phyloP scores from a whole-genome alignment of 148 eudicot species.

The Nyssa sinensis region DNA sequence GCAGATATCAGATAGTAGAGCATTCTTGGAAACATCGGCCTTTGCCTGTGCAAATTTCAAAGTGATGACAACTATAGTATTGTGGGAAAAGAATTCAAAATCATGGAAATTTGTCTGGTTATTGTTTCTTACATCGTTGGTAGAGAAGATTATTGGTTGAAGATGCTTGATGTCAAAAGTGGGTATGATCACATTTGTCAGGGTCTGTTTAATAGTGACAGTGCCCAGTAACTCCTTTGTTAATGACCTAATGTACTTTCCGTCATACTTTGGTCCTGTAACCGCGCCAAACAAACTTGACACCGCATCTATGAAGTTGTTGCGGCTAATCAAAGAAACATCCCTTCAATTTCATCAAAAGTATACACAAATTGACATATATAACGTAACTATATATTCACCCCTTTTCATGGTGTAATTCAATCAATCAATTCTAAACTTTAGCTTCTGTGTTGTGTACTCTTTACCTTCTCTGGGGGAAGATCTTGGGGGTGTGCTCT shows the following conservation, averaged over 20 bases:
- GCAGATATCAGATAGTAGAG: conserved; percentile 24
- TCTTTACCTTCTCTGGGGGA: conserved; percentile 27
- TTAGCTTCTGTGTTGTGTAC: too few relatives aligned
- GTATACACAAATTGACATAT: too few relatives aligned
- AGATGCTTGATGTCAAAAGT: too few relatives aligned
- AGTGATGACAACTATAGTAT: too few relatives aligned
- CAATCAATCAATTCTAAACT: too few relatives aligned
- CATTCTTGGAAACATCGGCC: conserved; percentile 11
- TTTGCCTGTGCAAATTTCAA: conserved; percentile 19
- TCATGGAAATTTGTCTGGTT: too few relatives aligned
- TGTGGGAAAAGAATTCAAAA: too few relatives aligned
- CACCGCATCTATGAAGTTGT: conserved; percentile 16
- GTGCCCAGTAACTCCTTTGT: neutral
- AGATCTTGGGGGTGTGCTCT: conserved; percentile 27
- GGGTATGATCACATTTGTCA: conserved; percentile 21
- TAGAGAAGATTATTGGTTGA: conserved; percentile 24
- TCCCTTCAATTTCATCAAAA: too few relatives aligned
- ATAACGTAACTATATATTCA: too few relatives aligned
- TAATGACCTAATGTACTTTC: conserved; percentile 15
- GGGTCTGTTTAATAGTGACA: conserved; percentile 12
- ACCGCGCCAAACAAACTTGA: too few relatives aligned
- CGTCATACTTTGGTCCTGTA: conserved; percentile 20
- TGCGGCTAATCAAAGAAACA: conserved; percentile 12
- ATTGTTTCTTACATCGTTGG: conserved; percentile 26
- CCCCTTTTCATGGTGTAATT: too few relatives aligned